Conservation (phyloP, 2,329 filamentous ascomycete genomes). For the Aspergillus fumigatiaffinis region DNA sequence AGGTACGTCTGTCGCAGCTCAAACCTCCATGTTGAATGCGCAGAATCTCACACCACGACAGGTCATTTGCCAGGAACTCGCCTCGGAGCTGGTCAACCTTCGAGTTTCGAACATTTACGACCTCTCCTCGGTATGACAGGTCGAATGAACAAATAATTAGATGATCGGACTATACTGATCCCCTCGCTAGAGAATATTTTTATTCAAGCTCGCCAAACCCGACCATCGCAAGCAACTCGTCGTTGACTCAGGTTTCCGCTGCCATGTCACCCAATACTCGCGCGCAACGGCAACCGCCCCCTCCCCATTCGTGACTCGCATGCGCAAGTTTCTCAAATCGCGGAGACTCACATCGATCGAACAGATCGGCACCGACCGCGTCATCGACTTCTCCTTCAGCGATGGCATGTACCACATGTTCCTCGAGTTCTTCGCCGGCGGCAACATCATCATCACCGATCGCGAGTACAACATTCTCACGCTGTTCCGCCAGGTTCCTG, state of each 20-base stretch:
- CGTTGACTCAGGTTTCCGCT: conserved; percentile 92
- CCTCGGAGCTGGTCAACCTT: conserved; percentile 67
- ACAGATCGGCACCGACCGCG: conserved; percentile 88
- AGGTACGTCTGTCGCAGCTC: conserved; percentile 35
- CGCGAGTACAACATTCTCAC: conserved; percentile 76
- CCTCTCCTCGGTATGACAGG: conserved; percentile 64
- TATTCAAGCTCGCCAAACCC: conserved; percentile 91
- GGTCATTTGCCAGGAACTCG: conserved; percentile 94
- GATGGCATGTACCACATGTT: conserved; percentile 85
- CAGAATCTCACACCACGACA: conserved; percentile 36
- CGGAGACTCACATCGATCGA: conserved; percentile 73
- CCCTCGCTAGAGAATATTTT: conserved; percentile 69
- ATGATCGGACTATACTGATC: neutral
- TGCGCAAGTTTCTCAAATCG: conserved; percentile 86
- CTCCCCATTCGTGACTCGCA: conserved; percentile 75
- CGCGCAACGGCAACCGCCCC: conserved; percentile 81
- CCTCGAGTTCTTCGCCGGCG: conserved; percentile 92
- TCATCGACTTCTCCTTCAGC: conserved; percentile 88
- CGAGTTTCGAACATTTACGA: conserved; percentile 94
- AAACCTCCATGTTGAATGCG: neutral
- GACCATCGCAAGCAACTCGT: conserved; percentile 84
- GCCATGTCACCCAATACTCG: conserved; percentile 86
- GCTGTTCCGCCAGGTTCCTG: conserved; percentile 73
- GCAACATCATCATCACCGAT: conserved; percentile 92
- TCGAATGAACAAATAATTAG: conserved; percentile 1